Conservation (phyloP, 176 grass and related monocot genomes). For the Rhipidocladum racemiflorum region DNA sequence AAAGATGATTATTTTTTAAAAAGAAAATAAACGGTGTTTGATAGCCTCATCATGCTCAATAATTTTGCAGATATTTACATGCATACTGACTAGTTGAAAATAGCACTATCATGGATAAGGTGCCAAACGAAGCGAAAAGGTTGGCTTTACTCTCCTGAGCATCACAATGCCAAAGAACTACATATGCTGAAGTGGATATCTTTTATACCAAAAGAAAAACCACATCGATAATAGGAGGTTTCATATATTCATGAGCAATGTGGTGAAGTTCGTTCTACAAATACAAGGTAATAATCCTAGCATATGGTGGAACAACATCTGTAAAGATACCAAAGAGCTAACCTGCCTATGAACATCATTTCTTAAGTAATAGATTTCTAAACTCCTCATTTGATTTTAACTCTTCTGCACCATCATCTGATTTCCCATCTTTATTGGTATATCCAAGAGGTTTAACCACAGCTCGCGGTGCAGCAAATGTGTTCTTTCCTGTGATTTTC, state of each 20-base stretch:
- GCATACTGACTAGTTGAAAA: neutral
- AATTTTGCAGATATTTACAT: neutral
- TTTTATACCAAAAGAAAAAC: neutral
- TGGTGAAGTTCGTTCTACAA: neutral
- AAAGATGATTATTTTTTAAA: neutral
- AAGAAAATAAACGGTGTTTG: neutral
- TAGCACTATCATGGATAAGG: neutral
- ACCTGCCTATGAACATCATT: slow-evolving; percentile 45
- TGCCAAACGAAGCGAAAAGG: neutral
- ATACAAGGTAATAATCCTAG: neutral
- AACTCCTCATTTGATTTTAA: slow-evolving; percentile 91
- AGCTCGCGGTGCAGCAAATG: slow-evolving; percentile 64
- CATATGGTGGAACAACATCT: neutral
- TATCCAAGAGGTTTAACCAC: slow-evolving; percentile 68
- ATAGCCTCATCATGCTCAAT: neutral
- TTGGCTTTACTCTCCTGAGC: neutral
- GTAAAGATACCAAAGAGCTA: slow-evolving; percentile 3
- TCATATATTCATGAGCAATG: neutral
- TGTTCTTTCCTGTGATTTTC: slow-evolving; percentile 51
- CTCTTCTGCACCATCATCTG: slow-evolving; percentile 47
- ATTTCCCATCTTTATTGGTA: slow-evolving; percentile 54
- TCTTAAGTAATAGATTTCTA: slow-evolving; percentile 82
- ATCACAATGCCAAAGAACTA: slow-evolving; percentile 1
- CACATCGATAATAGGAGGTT: neutral
- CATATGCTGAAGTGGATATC: neutral